Percentiles rank a stretch among this genome's conserved stretches.
These are phyloP conservation scores for Gentiana macrophylla DNA, from an alignment of 257 asterid genomes.

Conservation along the genomic window DNA sequence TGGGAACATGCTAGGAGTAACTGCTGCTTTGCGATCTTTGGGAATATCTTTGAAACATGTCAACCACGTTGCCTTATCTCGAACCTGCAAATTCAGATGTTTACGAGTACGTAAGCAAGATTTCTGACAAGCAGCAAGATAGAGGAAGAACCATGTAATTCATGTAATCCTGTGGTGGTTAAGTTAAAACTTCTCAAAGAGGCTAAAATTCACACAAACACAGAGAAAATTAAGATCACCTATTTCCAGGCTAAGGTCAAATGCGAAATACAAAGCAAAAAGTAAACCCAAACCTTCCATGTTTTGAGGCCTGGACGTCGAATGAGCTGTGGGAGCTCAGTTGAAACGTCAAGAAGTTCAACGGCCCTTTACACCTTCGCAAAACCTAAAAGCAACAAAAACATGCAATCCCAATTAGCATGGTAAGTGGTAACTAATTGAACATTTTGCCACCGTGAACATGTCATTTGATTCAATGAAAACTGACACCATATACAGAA, in stretches of 20 bases:
- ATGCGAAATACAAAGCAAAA: not conserved
- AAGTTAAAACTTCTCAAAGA: too few relatives aligned
- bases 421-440: not conserved
- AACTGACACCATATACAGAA: too few relatives aligned
- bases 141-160: not conserved
- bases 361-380: constrained; percentile 71
- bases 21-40: constrained; percentile 47
- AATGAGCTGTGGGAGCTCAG: constrained; percentile 77
- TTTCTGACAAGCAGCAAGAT: not conserved
- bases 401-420: constrained; percentile 4
- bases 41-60: constrained; percentile 55
- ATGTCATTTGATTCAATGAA: too few relatives aligned
- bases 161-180: too few relatives aligned
- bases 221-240: not conserved
- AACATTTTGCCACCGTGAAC: not conserved
- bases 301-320: constrained; percentile 84
- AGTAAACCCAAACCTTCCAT: constrained; percentile 65
- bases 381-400: constrained; percentile 41
- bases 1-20: constrained; percentile 90
- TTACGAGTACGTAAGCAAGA: not conserved
- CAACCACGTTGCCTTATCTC: constrained; percentile 72
- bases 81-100: constrained; percentile 47
- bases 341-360: constrained; percentile 79
- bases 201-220: too few relatives aligned
- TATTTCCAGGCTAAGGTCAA: not conserved